phyloP scores from a whole-genome alignment of 2,329 filamentous ascomycete genomes.

The Elsinoe arachidis region DNA sequence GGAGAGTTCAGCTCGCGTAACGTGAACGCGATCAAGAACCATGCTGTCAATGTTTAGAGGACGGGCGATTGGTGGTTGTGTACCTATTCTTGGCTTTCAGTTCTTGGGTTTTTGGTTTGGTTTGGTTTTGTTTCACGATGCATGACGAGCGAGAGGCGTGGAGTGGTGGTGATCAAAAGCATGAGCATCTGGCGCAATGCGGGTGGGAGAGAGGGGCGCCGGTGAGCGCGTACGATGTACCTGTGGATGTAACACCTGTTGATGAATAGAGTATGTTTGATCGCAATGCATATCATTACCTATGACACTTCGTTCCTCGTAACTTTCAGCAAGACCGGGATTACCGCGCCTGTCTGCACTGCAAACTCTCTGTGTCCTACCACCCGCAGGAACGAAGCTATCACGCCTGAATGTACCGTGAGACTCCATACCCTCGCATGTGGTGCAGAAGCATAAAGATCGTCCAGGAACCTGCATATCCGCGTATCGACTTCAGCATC shows the following conservation, averaged over 20 bases:
- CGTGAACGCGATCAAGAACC: slow-evolving; percentile 2
- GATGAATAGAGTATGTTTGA: not conserved
- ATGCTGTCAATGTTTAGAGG: slow-evolving; percentile 4
- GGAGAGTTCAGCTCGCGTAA: not conserved
- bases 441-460: slow-evolving; percentile 42
- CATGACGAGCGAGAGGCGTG: not conserved
- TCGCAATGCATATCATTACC: not conserved
- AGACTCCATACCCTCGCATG: slow-evolving; percentile 43
- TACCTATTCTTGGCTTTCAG: not conserved
- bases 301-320: slow-evolving; percentile 10
- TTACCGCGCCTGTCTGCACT: slow-evolving; percentile 42
- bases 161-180: not conserved
- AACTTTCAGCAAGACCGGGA: slow-evolving; percentile 43
- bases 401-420: slow-evolving; percentile 52
- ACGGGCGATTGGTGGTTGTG: not conserved
- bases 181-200: not conserved
- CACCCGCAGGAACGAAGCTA: slow-evolving; percentile 43
- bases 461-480: slow-evolving; percentile 36
- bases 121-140: not conserved
- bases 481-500: slow-evolving; percentile 35
- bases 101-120: not conserved
- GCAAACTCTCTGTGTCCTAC: slow-evolving; percentile 39
- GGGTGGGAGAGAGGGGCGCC: not conserved
- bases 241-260: not conserved
- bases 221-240: not conserved